phyloP scores from a whole-genome alignment of 257 asterid species.

The Salvia splendens region DNA sequence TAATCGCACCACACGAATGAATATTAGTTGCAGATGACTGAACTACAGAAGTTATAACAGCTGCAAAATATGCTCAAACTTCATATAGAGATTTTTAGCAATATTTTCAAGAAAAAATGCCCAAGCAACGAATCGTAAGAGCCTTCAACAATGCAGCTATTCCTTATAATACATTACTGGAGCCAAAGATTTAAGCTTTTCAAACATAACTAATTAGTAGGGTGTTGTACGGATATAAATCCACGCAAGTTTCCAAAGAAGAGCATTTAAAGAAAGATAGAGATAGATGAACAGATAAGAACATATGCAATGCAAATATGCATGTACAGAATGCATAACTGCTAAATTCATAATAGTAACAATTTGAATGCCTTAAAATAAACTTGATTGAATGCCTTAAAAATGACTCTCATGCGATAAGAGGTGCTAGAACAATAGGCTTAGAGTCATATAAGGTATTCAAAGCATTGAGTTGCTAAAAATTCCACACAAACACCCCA shows the following conservation, averaged over 20 bases:
- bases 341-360: background rate
- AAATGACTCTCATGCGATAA: constrained; percentile 1
- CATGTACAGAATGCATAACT: background rate
- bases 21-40: background rate
- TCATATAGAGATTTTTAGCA: constrained; percentile 11
- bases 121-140: background rate
- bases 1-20: constrained; percentile 3
- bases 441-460: background rate
- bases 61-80: too few species aligned
- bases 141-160: constrained; percentile 24
- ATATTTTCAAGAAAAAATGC: constrained; percentile 13
- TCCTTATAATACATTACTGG: constrained; percentile 11
- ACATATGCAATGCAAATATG: background rate
- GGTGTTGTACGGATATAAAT: constrained; percentile 6
- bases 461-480: constrained; percentile 15
- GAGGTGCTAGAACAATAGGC: constrained; percentile 21
- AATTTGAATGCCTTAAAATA: background rate
- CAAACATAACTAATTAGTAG: constrained; percentile 1
- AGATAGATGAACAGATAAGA: background rate
- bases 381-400: background rate
- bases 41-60: constrained; percentile 5
- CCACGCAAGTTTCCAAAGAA: constrained; percentile 5
- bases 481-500: background rate
- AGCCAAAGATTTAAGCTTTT: constrained; percentile 24
- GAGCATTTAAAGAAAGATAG: background rate